Evolutionary conservation across 164 flowering plant genomes (phyloP), one percentile per base, ranked within the genome.

Genomic region (Kalanchoe fedtschenkoi): DNA sequence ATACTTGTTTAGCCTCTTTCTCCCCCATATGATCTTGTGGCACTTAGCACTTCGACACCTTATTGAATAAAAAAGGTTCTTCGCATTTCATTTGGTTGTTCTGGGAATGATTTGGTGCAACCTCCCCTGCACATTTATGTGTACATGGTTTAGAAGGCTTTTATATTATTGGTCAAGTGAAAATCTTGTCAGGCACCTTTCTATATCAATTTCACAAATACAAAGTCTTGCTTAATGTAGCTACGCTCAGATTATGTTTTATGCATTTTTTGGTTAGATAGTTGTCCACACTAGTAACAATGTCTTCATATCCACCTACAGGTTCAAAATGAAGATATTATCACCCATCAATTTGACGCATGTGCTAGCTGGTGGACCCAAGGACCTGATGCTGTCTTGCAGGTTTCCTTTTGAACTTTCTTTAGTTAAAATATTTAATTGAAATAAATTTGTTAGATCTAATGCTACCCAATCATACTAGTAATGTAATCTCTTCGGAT

Each of bases 321-420:
- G 83, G 81, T 19, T 37, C 65, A 37, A 61, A 62, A 66, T 62
- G 56, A 55, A 43, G 76, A 75, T 51, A 38, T 66, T 67, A 77
- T 93, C 51, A 65, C 76, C 71, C 85, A 87, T 57, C 83, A 83
- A 62, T 90, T 93, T 81, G 99, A 93, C 80, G 99, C 91, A 28
- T 90, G 97, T 80, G 99, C 99, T 66, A 90, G 99, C 76, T 93
- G 99, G 99, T 93, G 99, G 98, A 90, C 99, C 62, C 99, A 93
- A 77, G 99, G 97, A 63, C 96, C 97, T 62, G 85, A 87, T 83
- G 72, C 81, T 66, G 73, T 78, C 43, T 72, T 93, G 66, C 99
- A 93, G 97, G 99, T 90, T 83, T 72, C 66, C 65, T 30, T 62
- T 44, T 33, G 61, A n/a, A 33, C 39, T 24, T 51, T 51, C 32